Evolutionary conservation across 2,329 filamentous ascomycete species (phyloP), one percentile per base, ranked within the genome.

Genomic region (Fusarium sp.): DNA sequence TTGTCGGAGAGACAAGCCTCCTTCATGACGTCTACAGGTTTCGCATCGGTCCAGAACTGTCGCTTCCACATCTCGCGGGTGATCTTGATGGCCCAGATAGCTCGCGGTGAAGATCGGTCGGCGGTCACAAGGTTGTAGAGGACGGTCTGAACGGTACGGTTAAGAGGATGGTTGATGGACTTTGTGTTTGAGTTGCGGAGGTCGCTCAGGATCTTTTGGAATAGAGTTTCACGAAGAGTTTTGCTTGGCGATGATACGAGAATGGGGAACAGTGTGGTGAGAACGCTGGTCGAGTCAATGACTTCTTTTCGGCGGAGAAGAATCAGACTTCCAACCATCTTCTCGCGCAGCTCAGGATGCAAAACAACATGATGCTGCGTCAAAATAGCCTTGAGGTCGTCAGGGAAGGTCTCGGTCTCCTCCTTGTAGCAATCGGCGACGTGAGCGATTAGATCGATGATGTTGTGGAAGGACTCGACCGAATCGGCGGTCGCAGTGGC

Each of bases 1-100:
- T 97, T 96, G 47, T 97, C 90, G 4, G 92, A 88, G 53, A 99
- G 78, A 50, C 89, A 88, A 0, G 94, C 93, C 77, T 97, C 91
- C 77, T 96, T 96, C 93, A 99, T 98, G 65, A 98, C 91, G 71
- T 97, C 93, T n/a, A 98, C 95, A 0, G 94, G 88, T 74, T 93
- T 95, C 2, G 93, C 86, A 70, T 99, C 95, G 9, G 91, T 92
- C 95, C 95, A 99, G 63, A 98, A 88, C 69, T 97, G 93, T 42
- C 94, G 86, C 77, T 93, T 96, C 95, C 95, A 99, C 71, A 99
- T 81, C 79, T 99, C 95, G 61, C 94, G 85, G 4, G 93, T 96
- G 63, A 99, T 85, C 76, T 97, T 97, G 59, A 97, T 92, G 4
- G 95, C 93, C 95, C 95, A 99, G 45, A 99, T 83, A 4, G 91